Percentiles rank a stretch among this genome's conserved stretches.
These are phyloP conservation scores for Aeminium ludgeri DNA, from an alignment of 495 filamentous ascomycete species.

Conservation along the genomic window DNA sequence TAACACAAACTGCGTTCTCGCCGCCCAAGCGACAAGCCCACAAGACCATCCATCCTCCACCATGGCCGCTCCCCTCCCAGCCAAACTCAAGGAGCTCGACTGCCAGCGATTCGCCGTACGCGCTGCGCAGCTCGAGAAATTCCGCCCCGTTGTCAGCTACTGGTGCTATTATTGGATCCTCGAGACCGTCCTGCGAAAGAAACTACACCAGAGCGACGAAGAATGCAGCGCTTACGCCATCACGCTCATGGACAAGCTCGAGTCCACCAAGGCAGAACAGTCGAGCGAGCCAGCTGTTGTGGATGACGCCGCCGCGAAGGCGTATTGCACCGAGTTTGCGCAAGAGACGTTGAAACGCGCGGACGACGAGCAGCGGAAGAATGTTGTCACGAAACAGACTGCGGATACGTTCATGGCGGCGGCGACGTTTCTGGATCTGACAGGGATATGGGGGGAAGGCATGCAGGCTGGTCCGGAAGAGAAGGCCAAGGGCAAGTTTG, in stretches of 20 bases:
- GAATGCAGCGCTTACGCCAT: slow-evolving; percentile 66
- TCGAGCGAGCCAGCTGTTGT: slow-evolving; percentile 52
- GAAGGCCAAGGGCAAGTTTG: slow-evolving; percentile 77
- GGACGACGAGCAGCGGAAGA: slow-evolving; percentile 60
- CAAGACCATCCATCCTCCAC: slow-evolving; percentile 1
- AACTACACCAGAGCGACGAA: slow-evolving; percentile 56
- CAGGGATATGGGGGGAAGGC: slow-evolving; percentile 60
- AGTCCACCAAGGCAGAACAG: slow-evolving; percentile 55
- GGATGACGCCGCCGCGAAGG: slow-evolving; percentile 70
- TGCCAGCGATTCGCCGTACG: slow-evolving; percentile 64
- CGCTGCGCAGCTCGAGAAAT: slow-evolving; percentile 63
- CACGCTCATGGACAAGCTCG: slow-evolving; percentile 77
- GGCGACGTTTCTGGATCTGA: slow-evolving; percentile 75
- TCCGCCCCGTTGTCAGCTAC: slow-evolving; percentile 5
- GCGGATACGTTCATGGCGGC: slow-evolving; percentile 86
- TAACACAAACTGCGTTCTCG: too few relatives aligned
- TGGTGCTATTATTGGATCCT: slow-evolving; percentile 77
- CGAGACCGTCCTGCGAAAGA: slow-evolving; percentile 69
- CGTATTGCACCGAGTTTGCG: slow-evolving; percentile 87
- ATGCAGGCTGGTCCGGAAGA: slow-evolving; percentile 44
- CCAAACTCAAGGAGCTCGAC: slow-evolving; percentile 56
- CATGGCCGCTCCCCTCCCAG: slow-evolving; percentile 63
- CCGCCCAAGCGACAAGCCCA: too few relatives aligned
- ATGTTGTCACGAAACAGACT: slow-evolving; percentile 85
- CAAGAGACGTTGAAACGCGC: slow-evolving; percentile 73